These are phyloP conservation scores for Rhizophagus clarus DNA, from an alignment of 192 early-diverging fungal genomes.

Conservation along the genomic window DNA sequence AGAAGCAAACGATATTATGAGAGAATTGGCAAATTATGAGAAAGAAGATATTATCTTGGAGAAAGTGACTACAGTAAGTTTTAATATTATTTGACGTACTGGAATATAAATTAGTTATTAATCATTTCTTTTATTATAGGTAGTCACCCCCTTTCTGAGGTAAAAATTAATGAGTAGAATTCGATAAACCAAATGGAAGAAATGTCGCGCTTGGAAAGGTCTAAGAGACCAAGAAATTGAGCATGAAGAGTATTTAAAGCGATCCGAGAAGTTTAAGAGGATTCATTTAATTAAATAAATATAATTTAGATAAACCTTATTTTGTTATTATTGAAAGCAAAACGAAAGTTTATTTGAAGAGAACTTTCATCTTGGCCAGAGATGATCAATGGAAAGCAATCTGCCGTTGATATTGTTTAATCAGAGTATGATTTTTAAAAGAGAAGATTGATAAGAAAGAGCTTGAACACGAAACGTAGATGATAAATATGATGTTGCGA, in stretches of 20 bases:
- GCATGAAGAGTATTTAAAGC: too few relatives aligned
- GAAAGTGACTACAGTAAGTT: constrained; percentile 63
- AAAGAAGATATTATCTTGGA: constrained; percentile 82
- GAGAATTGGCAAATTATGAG: constrained; percentile 71
- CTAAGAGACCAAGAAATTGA: constrained; percentile 65
- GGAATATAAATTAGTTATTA: background rate
- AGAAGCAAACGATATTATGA: constrained; percentile 56
- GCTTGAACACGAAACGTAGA: constrained; percentile 75
- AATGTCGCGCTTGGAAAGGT: constrained; percentile 61
- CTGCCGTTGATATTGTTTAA: constrained; percentile 72
- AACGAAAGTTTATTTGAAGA: constrained; percentile 75
- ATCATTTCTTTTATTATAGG: constrained; percentile 42
- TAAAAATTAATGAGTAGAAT: constrained; percentile 68
- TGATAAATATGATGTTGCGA: constrained; percentile 92
- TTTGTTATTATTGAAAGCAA: constrained; percentile 60
- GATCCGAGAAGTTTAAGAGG: constrained; percentile 71
- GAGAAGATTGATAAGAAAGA: constrained; percentile 56
- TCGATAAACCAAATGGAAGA: constrained; percentile 59
- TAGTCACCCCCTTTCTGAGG: constrained; percentile 57
- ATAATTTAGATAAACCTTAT: background rate
- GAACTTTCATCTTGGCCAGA: constrained; percentile 84
- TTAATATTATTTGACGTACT: background rate
- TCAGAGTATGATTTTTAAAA: constrained; percentile 82
- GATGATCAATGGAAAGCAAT: too few relatives aligned
- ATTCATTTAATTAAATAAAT: background rate